These are phyloP conservation scores for Diutina catenulata DNA, from an alignment of 1,139 yeast species.

Conservation along the genomic window DNA sequence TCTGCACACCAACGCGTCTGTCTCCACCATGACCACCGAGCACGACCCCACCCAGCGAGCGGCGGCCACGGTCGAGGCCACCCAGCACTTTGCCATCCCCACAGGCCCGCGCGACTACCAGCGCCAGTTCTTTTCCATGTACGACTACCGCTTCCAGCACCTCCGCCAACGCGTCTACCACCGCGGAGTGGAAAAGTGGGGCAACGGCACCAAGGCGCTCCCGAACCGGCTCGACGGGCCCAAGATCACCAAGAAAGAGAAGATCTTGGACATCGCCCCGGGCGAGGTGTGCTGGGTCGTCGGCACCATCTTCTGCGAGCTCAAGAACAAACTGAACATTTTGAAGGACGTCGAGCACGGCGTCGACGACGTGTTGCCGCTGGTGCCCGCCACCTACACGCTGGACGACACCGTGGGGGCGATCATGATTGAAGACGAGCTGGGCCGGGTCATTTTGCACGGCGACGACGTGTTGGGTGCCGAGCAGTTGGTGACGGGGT, in stretches of 20 bases:
- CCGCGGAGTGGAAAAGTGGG: constrained; percentile 33
- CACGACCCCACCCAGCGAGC: no score
- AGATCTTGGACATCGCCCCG: constrained; percentile 65
- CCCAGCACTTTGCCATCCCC: no score
- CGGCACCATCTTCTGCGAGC: constrained; percentile 80
- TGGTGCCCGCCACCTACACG: constrained; percentile 18
- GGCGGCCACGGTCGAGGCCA: no score
- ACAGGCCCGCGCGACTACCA: constrained; percentile 55
- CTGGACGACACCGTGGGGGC: constrained; percentile 32
- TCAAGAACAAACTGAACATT: constrained; percentile 76
- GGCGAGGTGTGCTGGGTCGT: constrained; percentile 76
- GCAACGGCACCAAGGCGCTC: constrained; percentile 27
- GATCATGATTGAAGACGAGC: constrained; percentile 84
- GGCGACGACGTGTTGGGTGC: constrained; percentile 44
- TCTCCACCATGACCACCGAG: no score
- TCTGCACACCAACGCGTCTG: no score
- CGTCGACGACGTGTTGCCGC: constrained; percentile 39
- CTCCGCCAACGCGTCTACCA: constrained; percentile 44
- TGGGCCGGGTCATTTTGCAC: constrained; percentile 70
- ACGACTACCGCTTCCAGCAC: constrained; percentile 47
- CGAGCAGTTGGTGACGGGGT: constrained; percentile 69
- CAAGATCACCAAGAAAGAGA: constrained; percentile 31
- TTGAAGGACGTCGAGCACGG: constrained; percentile 66
- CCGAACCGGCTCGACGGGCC: constrained; percentile 20
- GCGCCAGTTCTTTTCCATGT: constrained; percentile 65